Evolutionary conservation across 306 rosid genomes (phyloP).

Genomic region (Fragaria ananassa): DNA sequence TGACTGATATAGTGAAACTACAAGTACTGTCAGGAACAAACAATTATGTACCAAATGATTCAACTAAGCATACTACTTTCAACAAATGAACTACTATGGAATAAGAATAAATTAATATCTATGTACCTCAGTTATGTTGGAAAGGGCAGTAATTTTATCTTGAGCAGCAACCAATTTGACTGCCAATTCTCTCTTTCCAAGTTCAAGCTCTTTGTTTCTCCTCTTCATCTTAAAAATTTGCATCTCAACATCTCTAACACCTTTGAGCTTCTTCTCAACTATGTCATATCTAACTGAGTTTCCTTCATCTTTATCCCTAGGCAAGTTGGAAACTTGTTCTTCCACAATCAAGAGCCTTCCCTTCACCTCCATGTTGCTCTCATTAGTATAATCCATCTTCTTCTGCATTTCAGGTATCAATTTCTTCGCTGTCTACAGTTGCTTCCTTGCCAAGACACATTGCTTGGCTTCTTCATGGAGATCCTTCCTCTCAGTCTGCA

Average conservation of each 20-base stretch:
- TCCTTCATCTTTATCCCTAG: conserved; percentile 8
- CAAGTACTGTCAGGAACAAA: neutral
- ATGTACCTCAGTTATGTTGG: conserved; percentile 24
- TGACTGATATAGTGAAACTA: neutral
- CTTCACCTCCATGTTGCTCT: conserved; percentile 11
- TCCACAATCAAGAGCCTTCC: conserved; percentile 29
- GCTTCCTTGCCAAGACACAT: conserved; percentile 22
- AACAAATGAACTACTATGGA: neutral
- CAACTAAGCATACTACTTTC: neutral
- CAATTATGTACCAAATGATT: neutral
- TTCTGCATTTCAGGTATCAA: conserved; percentile 27
- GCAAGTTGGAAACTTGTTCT: conserved; percentile 26
- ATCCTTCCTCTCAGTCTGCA: conserved; percentile 29
- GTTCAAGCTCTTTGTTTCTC: conserved; percentile 46
- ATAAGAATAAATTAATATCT: neutral
- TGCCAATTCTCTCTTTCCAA: conserved; percentile 46
- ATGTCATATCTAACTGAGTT: conserved; percentile 8
- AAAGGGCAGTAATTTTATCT: conserved; percentile 27
- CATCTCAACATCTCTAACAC: conserved; percentile 17
- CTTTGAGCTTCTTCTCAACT: conserved; percentile 30
- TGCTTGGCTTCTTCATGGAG: conserved; percentile 35
- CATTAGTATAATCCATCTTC: conserved; percentile 13
- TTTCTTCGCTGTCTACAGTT: conserved; percentile 34
- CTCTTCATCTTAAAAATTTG: conserved; percentile 38
- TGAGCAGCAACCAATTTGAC: conserved; percentile 23